Evolutionary conservation across 2,329 filamentous ascomycete species (phyloP), one percentile per base, ranked within the genome.

Genomic region (Epichloe glyceriae): DNA sequence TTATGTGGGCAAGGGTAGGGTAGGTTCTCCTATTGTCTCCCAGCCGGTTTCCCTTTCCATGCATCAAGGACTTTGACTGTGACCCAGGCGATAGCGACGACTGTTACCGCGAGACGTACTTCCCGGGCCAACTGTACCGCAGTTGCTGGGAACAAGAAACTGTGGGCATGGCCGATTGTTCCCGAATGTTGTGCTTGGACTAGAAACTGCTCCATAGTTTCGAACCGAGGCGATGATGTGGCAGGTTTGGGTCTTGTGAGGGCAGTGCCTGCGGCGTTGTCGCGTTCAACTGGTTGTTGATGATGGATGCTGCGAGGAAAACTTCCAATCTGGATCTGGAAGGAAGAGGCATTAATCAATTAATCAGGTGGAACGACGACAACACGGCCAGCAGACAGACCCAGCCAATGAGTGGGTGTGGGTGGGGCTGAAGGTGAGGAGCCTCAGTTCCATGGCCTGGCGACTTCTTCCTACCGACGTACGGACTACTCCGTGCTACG

Each of bases 11-110:
- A 11, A 30, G 26, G 26, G 8, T 4, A 30, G 8, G 26, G 26
- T 11, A 11, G 26, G 3, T 30, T 30, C 8, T 30, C 17, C 43
- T 26, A 41, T 8, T 42, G 17, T 4, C 19, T 40, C 22, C 26
- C 19, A 20, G 7, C 30, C 30, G 47, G 30, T 30, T 7, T 37
- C 1, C 14, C 14, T 14, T 30, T 49, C 47, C 47, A 49, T 4
- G 39, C 17, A 19, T 50, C 48, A 15, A 53, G 20, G 5, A 49
- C 53, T 17, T 46, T 57, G 17, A 58, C 56, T 2, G 53, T 50
- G 34, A 58, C 56, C 57, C 57, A 58, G 3, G 57, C 57, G 37
- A 54, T 34, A 7, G 57, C 56, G 10, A 58, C 52, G 26, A 58
- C 52, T 1, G 57, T 54, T n/a, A 57, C 55, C 5, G 56, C 53